These are phyloP conservation scores for Furcasterigmium furcatum DNA, from an alignment of 2,329 filamentous ascomycete species.

Conservation along the genomic window DNA sequence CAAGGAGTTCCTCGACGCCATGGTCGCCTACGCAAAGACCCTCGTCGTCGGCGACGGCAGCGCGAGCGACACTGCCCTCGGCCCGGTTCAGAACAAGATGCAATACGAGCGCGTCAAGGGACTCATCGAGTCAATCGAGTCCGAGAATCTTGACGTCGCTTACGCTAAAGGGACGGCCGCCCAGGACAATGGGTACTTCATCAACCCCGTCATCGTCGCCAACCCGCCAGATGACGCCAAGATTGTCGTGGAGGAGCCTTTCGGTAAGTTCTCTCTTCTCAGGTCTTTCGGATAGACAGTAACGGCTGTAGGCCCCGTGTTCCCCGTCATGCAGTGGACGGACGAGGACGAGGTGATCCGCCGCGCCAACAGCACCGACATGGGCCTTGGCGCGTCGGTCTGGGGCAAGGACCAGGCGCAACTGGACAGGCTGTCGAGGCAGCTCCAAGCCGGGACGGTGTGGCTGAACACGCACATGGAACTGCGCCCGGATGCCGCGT, in stretches of 20 bases:
- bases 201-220: slow-evolving; percentile 14
- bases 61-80: slow-evolving; percentile 25
- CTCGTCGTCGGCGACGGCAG: slow-evolving; percentile 10
- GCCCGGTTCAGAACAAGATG: slow-evolving; percentile 62
- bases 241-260: slow-evolving; percentile 37
- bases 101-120: slow-evolving; percentile 47
- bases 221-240: slow-evolving; percentile 39
- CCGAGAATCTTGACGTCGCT: slow-evolving; percentile 11
- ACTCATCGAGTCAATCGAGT: slow-evolving; percentile 10
- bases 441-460: slow-evolving; percentile 48
- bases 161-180: slow-evolving; percentile 1
- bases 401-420: slow-evolving; percentile 44
- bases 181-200: slow-evolving; percentile 15
- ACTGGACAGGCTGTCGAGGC: slow-evolving; percentile 37
- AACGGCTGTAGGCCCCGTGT: slow-evolving; percentile 46
- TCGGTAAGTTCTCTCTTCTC: not conserved
- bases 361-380: slow-evolving; percentile 43
- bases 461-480: slow-evolving; percentile 38
- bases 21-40: slow-evolving; percentile 9
- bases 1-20: slow-evolving; percentile 18
- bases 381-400: slow-evolving; percentile 50
- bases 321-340: slow-evolving; percentile 59
- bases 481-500: slow-evolving; percentile 1
- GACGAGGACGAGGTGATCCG: slow-evolving; percentile 42
- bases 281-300: not conserved